Percentiles rank a stretch among this genome's conserved stretches.
These are phyloP conservation scores for Haematococcus lacustris DNA, from an alignment of 139 green algal genomes.

Conservation along the genomic window DNA sequence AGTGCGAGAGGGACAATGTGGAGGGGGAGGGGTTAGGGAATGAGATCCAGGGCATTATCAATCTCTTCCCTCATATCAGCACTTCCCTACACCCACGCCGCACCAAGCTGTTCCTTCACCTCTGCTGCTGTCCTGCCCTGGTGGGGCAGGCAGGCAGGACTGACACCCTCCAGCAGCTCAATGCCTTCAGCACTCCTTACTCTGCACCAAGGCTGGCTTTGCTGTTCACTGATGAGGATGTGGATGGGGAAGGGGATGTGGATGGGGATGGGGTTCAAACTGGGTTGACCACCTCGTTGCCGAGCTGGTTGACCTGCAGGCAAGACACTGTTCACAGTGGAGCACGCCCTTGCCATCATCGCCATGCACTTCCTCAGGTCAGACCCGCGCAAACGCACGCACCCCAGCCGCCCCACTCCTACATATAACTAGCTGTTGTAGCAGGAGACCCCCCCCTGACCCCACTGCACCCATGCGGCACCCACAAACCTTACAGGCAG, in stretches of 20 bases:
- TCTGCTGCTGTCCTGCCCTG: too few relatives aligned
- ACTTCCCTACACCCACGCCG: too few relatives aligned
- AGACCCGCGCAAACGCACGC: conserved; percentile 12
- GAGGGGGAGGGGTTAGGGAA: too few relatives aligned
- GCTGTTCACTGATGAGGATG: neutral
- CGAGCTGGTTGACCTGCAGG: conserved; percentile 16
- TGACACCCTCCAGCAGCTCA: too few relatives aligned
- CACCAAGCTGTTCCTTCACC: too few relatives aligned
- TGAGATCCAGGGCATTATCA: too few relatives aligned
- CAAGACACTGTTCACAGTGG: conserved; percentile 40
- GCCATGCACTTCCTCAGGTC: conserved; percentile 43
- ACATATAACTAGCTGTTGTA: neutral
- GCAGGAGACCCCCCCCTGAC: neutral
- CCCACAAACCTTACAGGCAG: neutral
- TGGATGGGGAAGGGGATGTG: neutral
- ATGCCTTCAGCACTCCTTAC: neutral
- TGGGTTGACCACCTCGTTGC: neutral
- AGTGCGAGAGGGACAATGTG: neutral
- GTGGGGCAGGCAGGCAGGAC: too few relatives aligned
- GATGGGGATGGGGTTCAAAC: neutral
- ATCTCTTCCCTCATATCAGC: too few relatives aligned
- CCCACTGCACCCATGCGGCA: neutral
- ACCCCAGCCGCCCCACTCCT: neutral
- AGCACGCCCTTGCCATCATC: conserved; percentile 39
- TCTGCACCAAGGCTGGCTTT: neutral